Percentiles rank a stretch among this genome's conserved stretches.
phyloP scores from a whole-genome alignment of 2,329 filamentous ascomycete genomes.

The Penicillium sp. region DNA sequence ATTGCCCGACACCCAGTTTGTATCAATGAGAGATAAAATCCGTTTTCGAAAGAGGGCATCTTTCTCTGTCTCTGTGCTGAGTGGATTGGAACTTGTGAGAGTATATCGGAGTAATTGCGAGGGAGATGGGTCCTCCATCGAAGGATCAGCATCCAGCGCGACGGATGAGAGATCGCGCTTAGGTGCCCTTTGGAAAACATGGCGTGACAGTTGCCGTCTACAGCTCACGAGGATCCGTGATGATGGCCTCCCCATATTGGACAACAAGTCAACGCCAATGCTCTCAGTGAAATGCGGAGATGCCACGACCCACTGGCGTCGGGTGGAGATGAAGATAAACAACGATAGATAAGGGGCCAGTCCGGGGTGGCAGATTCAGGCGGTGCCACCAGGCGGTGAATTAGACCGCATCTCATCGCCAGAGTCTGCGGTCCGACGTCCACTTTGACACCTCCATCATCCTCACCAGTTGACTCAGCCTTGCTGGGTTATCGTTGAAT shows the following conservation, averaged over 20 bases:
- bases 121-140: constrained; percentile 19
- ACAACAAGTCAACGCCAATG: background rate
- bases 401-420: constrained; percentile 17
- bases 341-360: constrained; percentile 11
- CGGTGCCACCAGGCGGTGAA: constrained; percentile 18
- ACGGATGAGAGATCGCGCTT: background rate
- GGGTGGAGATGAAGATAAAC: constrained; percentile 28
- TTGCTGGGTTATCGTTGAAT: background rate
- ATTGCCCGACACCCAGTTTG: constrained; percentile 22
- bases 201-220: background rate
- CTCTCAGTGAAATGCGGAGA: constrained; percentile 10
- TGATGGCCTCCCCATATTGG: constrained; percentile 12
- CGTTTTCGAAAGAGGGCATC: constrained; percentile 14
- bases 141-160: background rate
- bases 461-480: background rate
- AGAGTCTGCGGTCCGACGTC: constrained; percentile 12
- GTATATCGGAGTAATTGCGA: constrained; percentile 37
- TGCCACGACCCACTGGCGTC: constrained; percentile 18
- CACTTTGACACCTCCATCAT: background rate
- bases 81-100: constrained; percentile 26
- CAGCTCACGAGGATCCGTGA: background rate
- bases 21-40: constrained; percentile 23
- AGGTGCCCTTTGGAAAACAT: background rate
- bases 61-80: background rate
- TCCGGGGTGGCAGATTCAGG: constrained; percentile 26